These are phyloP conservation scores for Phaeosphaeriaceae sp. DNA, from an alignment of 2,329 filamentous ascomycete genomes.

Conservation along the genomic window DNA sequence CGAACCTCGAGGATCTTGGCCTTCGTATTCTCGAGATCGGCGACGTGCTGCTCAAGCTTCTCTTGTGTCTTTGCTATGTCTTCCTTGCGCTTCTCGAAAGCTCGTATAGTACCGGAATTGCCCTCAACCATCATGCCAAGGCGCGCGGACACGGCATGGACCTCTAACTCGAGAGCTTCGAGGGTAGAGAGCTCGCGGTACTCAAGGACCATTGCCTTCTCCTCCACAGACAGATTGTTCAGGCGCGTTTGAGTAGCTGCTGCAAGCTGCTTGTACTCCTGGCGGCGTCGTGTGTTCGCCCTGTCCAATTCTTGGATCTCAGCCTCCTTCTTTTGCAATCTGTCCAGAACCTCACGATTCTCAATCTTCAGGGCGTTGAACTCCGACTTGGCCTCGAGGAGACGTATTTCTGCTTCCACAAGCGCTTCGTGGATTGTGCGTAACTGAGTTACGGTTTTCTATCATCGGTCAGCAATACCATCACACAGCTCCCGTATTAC, in stretches of 20 bases:
- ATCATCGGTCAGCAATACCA: conserved; percentile 16
- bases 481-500: neutral
- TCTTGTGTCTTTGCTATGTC: conserved; percentile 72
- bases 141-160: conserved; percentile 75
- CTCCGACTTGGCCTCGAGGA: conserved; percentile 86
- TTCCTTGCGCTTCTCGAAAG: conserved; percentile 63
- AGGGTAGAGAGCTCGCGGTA: conserved; percentile 27
- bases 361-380: conserved; percentile 70
- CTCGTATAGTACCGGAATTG: conserved; percentile 75
- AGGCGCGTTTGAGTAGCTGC: conserved; percentile 23
- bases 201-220: conserved; percentile 26
- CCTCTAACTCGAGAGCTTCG: conserved; percentile 74
- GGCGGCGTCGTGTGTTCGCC: conserved; percentile 12
- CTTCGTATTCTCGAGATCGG: conserved; percentile 63
- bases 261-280: conserved; percentile 21
- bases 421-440: conserved; percentile 68
- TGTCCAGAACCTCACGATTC: conserved; percentile 55
- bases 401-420: conserved; percentile 72
- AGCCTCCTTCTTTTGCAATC: conserved; percentile 36
- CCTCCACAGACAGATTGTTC: conserved; percentile 31
- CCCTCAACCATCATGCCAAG: conserved; percentile 82
- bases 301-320: conserved; percentile 25
- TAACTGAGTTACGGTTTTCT: conserved; percentile 69
- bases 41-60: conserved; percentile 64
- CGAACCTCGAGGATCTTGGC: conserved; percentile 70